A percentile compares a stretch with the other conserved stretches of the same genome.
These are phyloP conservation scores for Fusarium hostae DNA, from an alignment of 2,329 filamentous ascomycete species.

Conservation along the genomic window DNA sequence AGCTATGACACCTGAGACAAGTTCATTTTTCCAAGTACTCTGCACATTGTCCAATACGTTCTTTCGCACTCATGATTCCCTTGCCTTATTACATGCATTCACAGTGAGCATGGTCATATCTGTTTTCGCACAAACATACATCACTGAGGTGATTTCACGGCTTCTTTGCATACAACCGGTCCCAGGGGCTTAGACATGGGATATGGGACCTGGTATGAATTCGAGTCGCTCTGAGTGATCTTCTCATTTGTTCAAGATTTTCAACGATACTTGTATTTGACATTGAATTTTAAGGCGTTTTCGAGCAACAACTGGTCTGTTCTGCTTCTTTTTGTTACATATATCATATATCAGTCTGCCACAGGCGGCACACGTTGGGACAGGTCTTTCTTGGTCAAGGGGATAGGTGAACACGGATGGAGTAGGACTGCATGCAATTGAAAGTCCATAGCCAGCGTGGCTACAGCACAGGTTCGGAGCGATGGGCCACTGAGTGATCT, in stretches of 20 bases:
- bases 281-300: slow-evolving; percentile 37
- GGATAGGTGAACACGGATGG: slow-evolving; percentile 8
- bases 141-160: slow-evolving; percentile 22
- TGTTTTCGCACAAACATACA: slow-evolving; percentile 31
- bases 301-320: slow-evolving; percentile 24
- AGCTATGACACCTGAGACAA: slow-evolving; percentile 1
- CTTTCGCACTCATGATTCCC: slow-evolving; percentile 13
- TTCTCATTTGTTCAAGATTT: slow-evolving; percentile 30
- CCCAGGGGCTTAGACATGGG: slow-evolving; percentile 1
- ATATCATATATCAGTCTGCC: slow-evolving; percentile 17
- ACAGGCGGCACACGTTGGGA: slow-evolving; percentile 8
- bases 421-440: slow-evolving; percentile 27
- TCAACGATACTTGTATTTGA: slow-evolving; percentile 21
- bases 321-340: slow-evolving; percentile 21
- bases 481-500: slow-evolving; percentile 26
- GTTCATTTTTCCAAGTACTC: not conserved
- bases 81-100: slow-evolving; percentile 13
- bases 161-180: slow-evolving; percentile 18
- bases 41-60: slow-evolving; percentile 1
- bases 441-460: slow-evolving; percentile 18
- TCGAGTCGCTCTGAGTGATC: slow-evolving; percentile 25
- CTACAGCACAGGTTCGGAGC: slow-evolving; percentile 11
- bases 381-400: slow-evolving; percentile 2
- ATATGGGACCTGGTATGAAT: slow-evolving; percentile 20
- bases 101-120: slow-evolving; percentile 23